Base-by-base conservation (phyloP, 2,329 filamentous ascomycete species). In the Xylaria sp. region DNA sequence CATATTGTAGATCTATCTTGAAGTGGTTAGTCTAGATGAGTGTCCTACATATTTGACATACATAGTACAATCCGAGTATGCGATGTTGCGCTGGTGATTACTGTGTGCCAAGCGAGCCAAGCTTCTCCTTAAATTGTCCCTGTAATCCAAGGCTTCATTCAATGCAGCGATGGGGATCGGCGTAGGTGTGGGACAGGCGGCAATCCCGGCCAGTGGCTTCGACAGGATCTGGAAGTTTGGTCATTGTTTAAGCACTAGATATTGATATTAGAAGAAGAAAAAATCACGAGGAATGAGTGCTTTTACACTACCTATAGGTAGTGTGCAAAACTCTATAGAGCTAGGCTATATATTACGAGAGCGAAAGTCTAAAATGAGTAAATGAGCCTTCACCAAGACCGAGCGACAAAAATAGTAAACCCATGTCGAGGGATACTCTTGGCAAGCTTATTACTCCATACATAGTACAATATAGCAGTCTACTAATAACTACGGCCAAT, bases 381-480 rank as follows among this genome's bases (percentile, higher is more conserved):
- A 56, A 33, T 56, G 31, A 64, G 42, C 11, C 20, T 54, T 40
- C 54, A 54, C 23, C 33, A 44, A 42, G 26, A 51, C 54, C 54
- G 46, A 59, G 56, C 38, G 63, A 65, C 59, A 65, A 54, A 65
- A 65, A 65, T 65, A 65, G 63, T 46, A 20, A 26, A 56, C 26
- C 26, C 36, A 36, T 59, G 46, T 54, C n/a, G 20, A 54, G 46
- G 42, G 11, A 58, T 38, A 20, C 53, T 44, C 56, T 58, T 60
- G 58, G 58, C 59, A 62, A 48, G 53, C 26, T 44, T 44, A 59
- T 44, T 31, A 46, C 54, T 65, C 56, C 56, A 53, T 54, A 54
- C 11, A 9, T 28, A 23, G 28, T 20, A 7, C 56, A 31, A 23
- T 46, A 26, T 20, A 15, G 33, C n/a, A 48, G 17, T 26, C 11